These are phyloP conservation scores for Ceratorhiza oryzae-sativae DNA, from an alignment of 1,284 basidiomycete genomes.

Conservation along the genomic window DNA sequence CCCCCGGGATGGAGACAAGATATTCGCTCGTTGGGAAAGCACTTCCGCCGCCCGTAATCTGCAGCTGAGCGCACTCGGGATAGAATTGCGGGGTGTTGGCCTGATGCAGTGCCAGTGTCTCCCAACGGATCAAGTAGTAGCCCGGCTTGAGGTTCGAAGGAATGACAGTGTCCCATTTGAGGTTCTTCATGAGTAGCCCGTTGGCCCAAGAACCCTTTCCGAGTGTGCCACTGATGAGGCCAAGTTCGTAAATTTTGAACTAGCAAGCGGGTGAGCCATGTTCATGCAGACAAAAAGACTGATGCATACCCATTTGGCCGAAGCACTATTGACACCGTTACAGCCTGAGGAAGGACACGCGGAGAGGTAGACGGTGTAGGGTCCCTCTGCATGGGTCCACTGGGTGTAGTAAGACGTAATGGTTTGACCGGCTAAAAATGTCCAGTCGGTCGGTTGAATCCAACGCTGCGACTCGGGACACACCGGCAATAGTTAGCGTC, in stretches of 20 bases:
- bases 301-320: slow-evolving; percentile 16
- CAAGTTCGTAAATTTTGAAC: slow-evolving; percentile 39
- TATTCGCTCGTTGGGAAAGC: slow-evolving; percentile 35
- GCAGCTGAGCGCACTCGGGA: slow-evolving; percentile 40
- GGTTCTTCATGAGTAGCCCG: slow-evolving; percentile 37
- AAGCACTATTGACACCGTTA: slow-evolving; percentile 44
- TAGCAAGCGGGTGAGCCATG: neutral
- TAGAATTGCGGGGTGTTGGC: slow-evolving; percentile 46
- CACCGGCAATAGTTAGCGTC: slow-evolving; percentile 20
- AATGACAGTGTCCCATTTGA: slow-evolving; percentile 40
- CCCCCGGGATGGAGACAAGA: slow-evolving; percentile 39
- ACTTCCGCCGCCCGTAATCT: slow-evolving; percentile 36
- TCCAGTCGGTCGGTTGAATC: neutral
- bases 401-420: slow-evolving; percentile 39
- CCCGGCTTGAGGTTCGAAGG: slow-evolving; percentile 39
- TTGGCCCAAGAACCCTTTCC: slow-evolving; percentile 40
- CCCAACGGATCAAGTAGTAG: slow-evolving; percentile 37
- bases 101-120: slow-evolving; percentile 44
- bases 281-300: neutral
- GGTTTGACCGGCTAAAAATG: slow-evolving; percentile 27
- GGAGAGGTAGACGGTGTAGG: slow-evolving; percentile 40
- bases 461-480: neutral
- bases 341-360: slow-evolving; percentile 44
- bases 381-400: slow-evolving; percentile 43
- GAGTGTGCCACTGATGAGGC: slow-evolving; percentile 41